These are phyloP conservation scores for Parietichytrium sp. DNA, from an alignment of 108 stramenopile species.

Conservation along the genomic window DNA sequence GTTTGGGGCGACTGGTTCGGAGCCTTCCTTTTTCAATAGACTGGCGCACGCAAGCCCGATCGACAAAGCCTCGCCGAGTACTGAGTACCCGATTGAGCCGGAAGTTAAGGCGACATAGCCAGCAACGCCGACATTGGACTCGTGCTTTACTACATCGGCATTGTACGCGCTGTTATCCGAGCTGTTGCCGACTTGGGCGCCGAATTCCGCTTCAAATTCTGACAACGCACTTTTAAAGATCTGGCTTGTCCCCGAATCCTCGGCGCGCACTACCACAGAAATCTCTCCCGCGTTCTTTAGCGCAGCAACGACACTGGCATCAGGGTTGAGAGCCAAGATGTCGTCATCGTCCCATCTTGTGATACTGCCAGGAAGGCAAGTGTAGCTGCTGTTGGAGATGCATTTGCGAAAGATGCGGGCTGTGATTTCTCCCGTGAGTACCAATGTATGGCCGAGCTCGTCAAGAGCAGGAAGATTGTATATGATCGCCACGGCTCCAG, in stretches of 20 bases:
- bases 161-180: constrained; percentile 13
- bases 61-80: constrained; percentile 4
- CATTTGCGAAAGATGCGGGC: constrained; percentile 33
- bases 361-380: no score
- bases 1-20: not conserved
- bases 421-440: not conserved
- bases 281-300: not conserved
- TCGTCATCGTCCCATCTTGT: no score
- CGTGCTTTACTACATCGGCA: not conserved
- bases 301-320: not conserved
- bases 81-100: constrained; percentile 23
- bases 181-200: not conserved
- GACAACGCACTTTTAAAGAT: constrained; percentile 25
- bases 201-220: not conserved
- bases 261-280: not conserved
- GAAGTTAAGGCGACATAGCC: not conserved
- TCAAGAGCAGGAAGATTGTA: constrained; percentile 32
- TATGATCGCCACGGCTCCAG: constrained; percentile 10
- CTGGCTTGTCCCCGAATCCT: not conserved
- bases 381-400: not conserved
- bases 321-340: not conserved
- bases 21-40: not conserved
- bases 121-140: constrained; percentile 19
- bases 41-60: not conserved
- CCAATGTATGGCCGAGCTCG: not conserved